phyloP scores from a whole-genome alignment of 2,329 filamentous ascomycete genomes.

The Penicillium sp. region DNA sequence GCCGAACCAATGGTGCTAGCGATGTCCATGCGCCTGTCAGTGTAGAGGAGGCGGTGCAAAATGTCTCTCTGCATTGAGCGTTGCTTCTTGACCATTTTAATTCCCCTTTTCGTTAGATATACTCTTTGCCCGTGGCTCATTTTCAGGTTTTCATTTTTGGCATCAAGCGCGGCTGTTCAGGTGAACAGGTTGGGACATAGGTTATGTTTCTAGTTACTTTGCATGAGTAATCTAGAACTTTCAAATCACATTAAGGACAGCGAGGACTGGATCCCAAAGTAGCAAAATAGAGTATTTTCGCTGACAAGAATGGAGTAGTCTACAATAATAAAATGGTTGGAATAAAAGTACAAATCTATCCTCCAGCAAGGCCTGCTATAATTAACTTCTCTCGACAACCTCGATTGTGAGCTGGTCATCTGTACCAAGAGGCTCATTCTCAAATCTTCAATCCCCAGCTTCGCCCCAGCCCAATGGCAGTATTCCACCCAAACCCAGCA shows the following conservation, averaged over 20 bases:
- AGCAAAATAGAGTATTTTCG: neutral
- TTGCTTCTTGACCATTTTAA: neutral
- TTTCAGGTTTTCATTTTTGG: neutral
- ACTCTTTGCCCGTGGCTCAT: neutral
- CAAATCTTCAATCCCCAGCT: conserved; percentile 86
- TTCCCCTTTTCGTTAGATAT: neutral
- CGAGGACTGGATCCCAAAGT: neutral
- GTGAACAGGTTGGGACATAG: neutral
- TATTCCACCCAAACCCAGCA: conserved; percentile 75
- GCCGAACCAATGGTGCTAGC: neutral
- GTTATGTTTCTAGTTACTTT: neutral
- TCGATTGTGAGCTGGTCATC: neutral
- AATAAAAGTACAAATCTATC: conserved; percentile 5
- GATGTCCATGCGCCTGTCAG: conserved; percentile 21
- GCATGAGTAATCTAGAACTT: neutral
- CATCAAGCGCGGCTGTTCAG: conserved; percentile 1
- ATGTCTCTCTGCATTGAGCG: conserved; percentile 26
- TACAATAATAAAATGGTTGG: neutral
- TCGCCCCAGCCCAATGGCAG: conserved; percentile 75
- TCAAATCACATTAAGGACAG: neutral
- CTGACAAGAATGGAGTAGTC: conserved; percentile 5
- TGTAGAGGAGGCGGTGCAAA: conserved; percentile 37
- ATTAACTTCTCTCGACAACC: neutral
- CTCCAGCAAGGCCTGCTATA: neutral
- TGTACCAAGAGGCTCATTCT: conserved; percentile 6